phyloP scores from a whole-genome alignment of 768 basidiomycete genomes.

The Pholiota conissans region DNA sequence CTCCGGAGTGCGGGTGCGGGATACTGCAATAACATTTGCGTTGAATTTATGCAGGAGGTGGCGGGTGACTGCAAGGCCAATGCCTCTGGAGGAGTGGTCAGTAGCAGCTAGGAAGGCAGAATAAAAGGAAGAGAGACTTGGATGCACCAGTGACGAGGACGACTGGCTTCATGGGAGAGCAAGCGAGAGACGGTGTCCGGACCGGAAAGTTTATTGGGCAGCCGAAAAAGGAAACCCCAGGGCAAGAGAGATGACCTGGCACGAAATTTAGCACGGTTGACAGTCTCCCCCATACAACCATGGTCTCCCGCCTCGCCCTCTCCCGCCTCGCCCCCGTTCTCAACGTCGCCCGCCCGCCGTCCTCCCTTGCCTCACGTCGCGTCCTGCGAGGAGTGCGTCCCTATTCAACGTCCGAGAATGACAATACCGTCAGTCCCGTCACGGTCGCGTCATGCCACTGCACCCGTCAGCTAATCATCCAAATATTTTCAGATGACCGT shows the following conservation, averaged over 20 bases:
- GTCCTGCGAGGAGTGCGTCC: constrained; percentile 46
- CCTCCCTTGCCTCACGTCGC: constrained; percentile 41
- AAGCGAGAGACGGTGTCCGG: not conserved
- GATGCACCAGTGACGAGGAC: constrained; percentile 87
- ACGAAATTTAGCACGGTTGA: constrained; percentile 25
- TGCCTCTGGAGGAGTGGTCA: constrained; percentile 39
- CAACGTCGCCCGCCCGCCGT: constrained; percentile 45
- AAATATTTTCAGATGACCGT: constrained; percentile 79
- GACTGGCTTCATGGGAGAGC: constrained; percentile 44
- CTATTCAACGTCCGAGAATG: constrained; percentile 62
- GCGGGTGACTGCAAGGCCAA: constrained; percentile 80
- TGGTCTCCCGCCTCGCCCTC: constrained; percentile 66
- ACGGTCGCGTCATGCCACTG: constrained; percentile 22
- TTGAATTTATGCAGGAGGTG: constrained; percentile 62
- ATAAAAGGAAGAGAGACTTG: constrained; percentile 40
- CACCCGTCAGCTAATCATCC: constrained; percentile 5
- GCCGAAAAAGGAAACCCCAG: constrained; percentile 28
- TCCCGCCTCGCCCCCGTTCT: constrained; percentile 64
- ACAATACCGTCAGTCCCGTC: constrained; percentile 36
- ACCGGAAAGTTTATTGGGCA: constrained; percentile 12
- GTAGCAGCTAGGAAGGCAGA: not conserved
- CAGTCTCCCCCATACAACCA: constrained; percentile 36
- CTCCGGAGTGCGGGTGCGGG: constrained; percentile 69
- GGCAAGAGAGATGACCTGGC: constrained; percentile 25
- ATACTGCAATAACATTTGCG: constrained; percentile 74